Conservation (phyloP, 2,329 filamentous ascomycete genomes). For the Tetracladium maxilliforme region DNA sequence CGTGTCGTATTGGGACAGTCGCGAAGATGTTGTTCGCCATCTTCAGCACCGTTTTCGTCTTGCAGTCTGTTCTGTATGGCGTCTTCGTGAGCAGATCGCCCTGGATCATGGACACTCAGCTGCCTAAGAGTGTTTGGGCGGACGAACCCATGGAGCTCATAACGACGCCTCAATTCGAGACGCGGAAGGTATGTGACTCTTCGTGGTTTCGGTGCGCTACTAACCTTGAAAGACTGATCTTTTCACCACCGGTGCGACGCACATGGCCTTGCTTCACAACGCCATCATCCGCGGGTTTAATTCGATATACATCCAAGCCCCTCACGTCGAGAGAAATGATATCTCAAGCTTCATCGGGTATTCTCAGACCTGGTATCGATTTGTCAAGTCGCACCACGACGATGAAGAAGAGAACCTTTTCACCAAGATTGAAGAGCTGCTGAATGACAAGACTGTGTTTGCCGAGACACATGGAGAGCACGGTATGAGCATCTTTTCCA, state of each 20-base stretch:
- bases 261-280: conserved; percentile 49
- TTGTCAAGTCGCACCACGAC: conserved; percentile 44
- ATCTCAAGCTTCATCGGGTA: conserved; percentile 42
- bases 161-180: conserved; percentile 34
- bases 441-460: conserved; percentile 34
- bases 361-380: conserved; percentile 39
- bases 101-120: no score
- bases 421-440: conserved; percentile 34
- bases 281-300: conserved; percentile 49
- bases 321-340: conserved; percentile 32
- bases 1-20: no score
- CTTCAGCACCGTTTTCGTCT: no score
- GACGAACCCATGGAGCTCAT: conserved; percentile 39
- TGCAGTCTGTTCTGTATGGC: no score
- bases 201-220: not conserved
- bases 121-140: no score
- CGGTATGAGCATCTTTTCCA: conserved; percentile 17
- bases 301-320: conserved; percentile 44
- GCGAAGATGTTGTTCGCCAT: no score
- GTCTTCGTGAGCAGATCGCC: no score
- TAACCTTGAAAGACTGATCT: conserved; percentile 29
- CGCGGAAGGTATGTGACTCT: conserved; percentile 26
- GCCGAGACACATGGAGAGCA: conserved; percentile 38
- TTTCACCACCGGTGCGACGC: conserved; percentile 41
- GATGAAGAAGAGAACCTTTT: conserved; percentile 44